Evolutionary conservation across 352 stramenopile species (phyloP), one percentile per base, ranked within the genome.

Genomic region (Phytophthora ramorum): DNA sequence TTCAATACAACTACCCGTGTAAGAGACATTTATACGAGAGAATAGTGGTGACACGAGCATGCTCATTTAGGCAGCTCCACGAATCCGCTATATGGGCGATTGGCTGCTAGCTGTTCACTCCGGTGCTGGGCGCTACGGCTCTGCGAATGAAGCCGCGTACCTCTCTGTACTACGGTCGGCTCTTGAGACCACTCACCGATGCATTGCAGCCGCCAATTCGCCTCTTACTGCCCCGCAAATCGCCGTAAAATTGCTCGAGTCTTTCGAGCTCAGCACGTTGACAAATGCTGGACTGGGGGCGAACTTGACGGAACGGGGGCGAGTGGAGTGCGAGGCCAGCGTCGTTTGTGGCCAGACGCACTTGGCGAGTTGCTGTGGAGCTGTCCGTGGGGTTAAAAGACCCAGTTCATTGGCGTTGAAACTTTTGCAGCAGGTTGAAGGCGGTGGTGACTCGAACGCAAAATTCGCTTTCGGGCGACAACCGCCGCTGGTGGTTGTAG

Each of bases 41-140:
- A 45, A 45, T 14, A 7, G 37, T 43, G 32, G n/a, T n/a, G n/a
- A n/a, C n/a, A n/a, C n/a, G n/a, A n/a, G n/a, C n/a, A n/a, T n/a
- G n/a, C n/a, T n/a, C n/a, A n/a, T n/a, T n/a, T n/a, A n/a, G n/a
- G n/a, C n/a, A n/a, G n/a, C n/a, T n/a, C n/a, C 6, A 35, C 5
- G 35, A 16, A 17, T 1, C 35, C 9, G 8, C 10, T 19, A 37
- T 26, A 70, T 70, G 58, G 55, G 56, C 20, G 68, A 70, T n/a
- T 91, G 82, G 82, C n/a, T 85, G 19, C 46, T 91, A 41, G 85
- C 81, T 1, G 75, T 93, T 16, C 85, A 93, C 61, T 71, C 77
- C 40, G 85, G 85, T 46, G 82, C 82, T 10, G 85, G 85, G 0
- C 61, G 67, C 9, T 85, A 90, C 43, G 58, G 69, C 43, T 53